Evolutionary conservation across 1,139 yeast genomes (phyloP).

Genomic region (Chernovozyma sophiae-reginae): DNA sequence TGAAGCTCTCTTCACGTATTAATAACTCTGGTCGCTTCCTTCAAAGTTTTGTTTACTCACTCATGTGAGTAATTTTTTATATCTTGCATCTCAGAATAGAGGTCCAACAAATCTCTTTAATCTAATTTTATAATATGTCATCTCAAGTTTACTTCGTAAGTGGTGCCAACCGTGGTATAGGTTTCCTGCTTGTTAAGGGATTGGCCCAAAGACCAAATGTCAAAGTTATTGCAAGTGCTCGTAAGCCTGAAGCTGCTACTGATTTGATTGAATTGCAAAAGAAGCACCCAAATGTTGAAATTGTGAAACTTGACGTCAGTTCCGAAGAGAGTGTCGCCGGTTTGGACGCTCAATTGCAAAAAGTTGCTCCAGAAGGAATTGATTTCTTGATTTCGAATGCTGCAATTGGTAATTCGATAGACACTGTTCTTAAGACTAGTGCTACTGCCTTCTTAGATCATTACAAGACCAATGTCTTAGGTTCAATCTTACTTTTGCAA

Average conservation of each 20-base stretch:
- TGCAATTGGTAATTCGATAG: conserved; percentile 9
- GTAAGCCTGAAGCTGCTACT: conserved; percentile 12
- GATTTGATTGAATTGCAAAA: conserved; percentile 6
- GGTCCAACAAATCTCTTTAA: no score
- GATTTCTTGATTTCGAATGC: conserved; percentile 19
- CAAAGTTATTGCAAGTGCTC: conserved; percentile 15
- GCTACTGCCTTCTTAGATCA: conserved; percentile 15
- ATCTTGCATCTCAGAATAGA: no score
- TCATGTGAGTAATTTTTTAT: no score
- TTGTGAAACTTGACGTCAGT: conserved; percentile 5
- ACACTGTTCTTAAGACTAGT: conserved; percentile 6
- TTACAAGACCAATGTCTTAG: conserved; percentile 24
- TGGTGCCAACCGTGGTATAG: conserved; percentile 23
- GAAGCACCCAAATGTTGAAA: conserved; percentile 4
- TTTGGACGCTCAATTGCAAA: conserved; percentile 3
- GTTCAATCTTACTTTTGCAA: conserved; percentile 26
- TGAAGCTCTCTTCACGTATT: no score
- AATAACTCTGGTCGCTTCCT: no score
- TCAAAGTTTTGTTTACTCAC: no score
- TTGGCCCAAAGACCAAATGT: conserved; percentile 8
- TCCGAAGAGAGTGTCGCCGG: conserved; percentile 6
- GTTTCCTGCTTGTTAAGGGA: conserved; percentile 12
- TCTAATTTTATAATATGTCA: no score
- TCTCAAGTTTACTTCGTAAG: conserved; percentile 17
- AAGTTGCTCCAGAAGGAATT: conserved; percentile 7